Base-by-base conservation (phyloP, 2,329 filamentous ascomycete genomes). In the Fusarium tupiense region DNA sequence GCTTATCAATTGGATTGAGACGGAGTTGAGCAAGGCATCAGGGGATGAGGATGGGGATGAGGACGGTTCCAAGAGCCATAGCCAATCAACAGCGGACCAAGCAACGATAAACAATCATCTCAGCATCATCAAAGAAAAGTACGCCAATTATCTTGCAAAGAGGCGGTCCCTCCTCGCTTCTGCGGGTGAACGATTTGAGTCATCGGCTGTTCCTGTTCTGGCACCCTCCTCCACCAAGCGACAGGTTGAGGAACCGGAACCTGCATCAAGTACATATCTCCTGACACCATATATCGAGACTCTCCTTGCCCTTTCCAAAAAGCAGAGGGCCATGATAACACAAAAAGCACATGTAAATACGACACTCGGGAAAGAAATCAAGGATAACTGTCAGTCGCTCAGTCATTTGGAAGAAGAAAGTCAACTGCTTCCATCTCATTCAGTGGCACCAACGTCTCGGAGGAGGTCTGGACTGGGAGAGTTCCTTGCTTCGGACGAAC, bases 1-100 rank as follows among this genome's bases (percentile, higher is more conserved):
- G 70, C 84, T 92, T 58, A 92, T 92, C 67, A 84, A 82, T 64
- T 92, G 91, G 91, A 91, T 92, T 64, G 91, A 92, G 79, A 83
- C 82, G 10, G 91, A 92, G 78, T 81, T 92, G 29, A 83, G 85
- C 59, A 89, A 88, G 62, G 88, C 89, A 4, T 84, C 85, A 9
- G 76, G 78, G 1, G 83, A 82, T 6, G 82, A 75, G 29, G 78
- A 80, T 4, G 81, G 80, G 2, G 78, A 73, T 3, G 78, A 78
- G 11, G 77, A 78, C 11, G 72, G 73, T 29, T 61, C 74, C 8
- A 77, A 78, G 19, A 71, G 74, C 59, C 62, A 77, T 38, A 74
- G 75, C 22, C 62, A 70, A 44, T 60, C 71, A 31, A 64, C 67
- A 35, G 50, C 73, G 13, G 74, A 80, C 37, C 79, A 78, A 41